These are phyloP conservation scores for Proliferodiscus dingleyae DNA, from an alignment of 2,329 filamentous ascomycete species.

Conservation along the genomic window DNA sequence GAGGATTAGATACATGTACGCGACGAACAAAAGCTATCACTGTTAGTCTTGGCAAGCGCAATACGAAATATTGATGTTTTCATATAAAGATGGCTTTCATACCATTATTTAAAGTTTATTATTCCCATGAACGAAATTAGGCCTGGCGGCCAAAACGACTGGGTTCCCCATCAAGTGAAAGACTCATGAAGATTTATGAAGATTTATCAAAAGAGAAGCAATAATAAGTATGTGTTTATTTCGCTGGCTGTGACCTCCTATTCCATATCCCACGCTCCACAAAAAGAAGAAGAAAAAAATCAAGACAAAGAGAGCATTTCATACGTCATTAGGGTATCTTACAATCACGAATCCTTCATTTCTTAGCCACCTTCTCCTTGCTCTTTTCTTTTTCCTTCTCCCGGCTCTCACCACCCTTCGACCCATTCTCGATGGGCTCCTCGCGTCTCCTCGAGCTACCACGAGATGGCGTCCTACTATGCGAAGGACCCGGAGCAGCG, in stretches of 20 bases:
- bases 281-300: too few species aligned
- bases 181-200: too few species aligned
- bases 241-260: neutral
- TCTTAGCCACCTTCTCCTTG: neutral
- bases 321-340: slow-evolving; percentile 1
- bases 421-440: slow-evolving; percentile 3
- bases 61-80: too few species aligned
- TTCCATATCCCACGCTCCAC: neutral
- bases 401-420: slow-evolving; percentile 3
- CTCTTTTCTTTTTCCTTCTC: slow-evolving; percentile 1
- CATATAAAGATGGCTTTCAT: too few species aligned
- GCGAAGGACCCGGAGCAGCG: neutral
- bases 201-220: too few species aligned
- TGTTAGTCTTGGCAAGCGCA: too few species aligned
- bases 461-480: slow-evolving; percentile 2
- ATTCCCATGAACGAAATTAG: too few species aligned
- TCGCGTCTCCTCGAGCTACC: slow-evolving; percentile 1
- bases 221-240: neutral
- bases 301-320: neutral
- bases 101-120: too few species aligned
- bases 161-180: too few species aligned
- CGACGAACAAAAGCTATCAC: too few species aligned
- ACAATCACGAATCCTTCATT: neutral
- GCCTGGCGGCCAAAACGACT: too few species aligned
- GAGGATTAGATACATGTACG: too few species aligned